Conservation (phyloP, 2,329 filamentous ascomycete genomes). For the Phyllosticta ampelicida region DNA sequence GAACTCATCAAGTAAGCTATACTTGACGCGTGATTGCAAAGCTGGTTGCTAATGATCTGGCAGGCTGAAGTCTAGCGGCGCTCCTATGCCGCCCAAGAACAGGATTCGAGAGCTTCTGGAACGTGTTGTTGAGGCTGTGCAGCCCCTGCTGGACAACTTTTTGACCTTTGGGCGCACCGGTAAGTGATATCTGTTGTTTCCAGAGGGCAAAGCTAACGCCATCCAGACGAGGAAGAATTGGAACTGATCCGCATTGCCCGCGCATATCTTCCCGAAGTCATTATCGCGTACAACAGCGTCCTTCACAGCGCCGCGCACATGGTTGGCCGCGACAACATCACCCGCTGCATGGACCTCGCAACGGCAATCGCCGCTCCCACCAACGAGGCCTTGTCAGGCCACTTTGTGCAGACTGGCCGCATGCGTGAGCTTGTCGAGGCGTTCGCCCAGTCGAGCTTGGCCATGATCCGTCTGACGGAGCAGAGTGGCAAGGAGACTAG, state of each 20-base stretch:
- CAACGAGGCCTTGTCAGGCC: constrained; percentile 24
- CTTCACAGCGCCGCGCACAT: constrained; percentile 68
- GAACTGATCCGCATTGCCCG: constrained; percentile 58
- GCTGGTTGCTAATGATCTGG: neutral
- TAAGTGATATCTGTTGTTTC: constrained; percentile 2
- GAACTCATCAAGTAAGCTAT: constrained; percentile 22
- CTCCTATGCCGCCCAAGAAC: constrained; percentile 17
- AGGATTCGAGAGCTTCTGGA: constrained; percentile 30
- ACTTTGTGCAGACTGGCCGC: constrained; percentile 29
- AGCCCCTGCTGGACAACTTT: constrained; percentile 25
- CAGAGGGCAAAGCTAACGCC: neutral
- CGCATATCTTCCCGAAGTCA: constrained; percentile 73
- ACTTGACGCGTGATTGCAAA: neutral
- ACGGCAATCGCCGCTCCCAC: constrained; percentile 50
- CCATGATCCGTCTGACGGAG: constrained; percentile 38
- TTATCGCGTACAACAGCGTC: constrained; percentile 73
- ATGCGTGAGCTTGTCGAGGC: constrained; percentile 40
- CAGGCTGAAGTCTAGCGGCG: constrained; percentile 7
- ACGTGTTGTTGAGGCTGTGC: constrained; percentile 28
- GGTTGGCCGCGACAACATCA: constrained; percentile 62
- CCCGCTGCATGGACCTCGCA: constrained; percentile 80
- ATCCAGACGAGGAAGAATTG: constrained; percentile 42
- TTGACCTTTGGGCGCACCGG: constrained; percentile 18
- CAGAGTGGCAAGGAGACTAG: constrained; percentile 2
- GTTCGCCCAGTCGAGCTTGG: constrained; percentile 68